Conservation (phyloP, 1,284 basidiomycete species). For the Trametes hirsuta region DNA sequence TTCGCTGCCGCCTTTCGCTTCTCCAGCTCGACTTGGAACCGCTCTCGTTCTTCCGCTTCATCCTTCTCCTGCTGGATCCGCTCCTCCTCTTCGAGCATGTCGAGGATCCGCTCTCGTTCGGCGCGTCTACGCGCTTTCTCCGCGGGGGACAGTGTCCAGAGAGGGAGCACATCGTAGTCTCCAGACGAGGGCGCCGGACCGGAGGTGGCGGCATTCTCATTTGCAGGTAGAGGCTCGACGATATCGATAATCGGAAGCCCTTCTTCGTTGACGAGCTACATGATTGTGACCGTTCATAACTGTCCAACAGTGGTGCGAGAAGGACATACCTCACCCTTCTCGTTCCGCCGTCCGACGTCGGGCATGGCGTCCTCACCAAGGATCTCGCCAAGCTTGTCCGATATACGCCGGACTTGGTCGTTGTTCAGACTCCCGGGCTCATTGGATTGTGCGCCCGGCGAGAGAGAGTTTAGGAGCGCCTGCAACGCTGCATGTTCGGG, state of each 20-base stretch:
- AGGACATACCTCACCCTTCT: conserved; percentile 63
- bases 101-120: conserved; percentile 66
- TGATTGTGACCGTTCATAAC: conserved; percentile 16
- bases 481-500: conserved; percentile 46
- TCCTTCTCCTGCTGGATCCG: conserved; percentile 44
- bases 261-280: conserved; percentile 71
- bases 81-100: conserved; percentile 74
- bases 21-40: conserved; percentile 48
- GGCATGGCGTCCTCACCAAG: conserved; percentile 49
- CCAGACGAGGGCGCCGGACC: conserved; percentile 28
- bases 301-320: conserved; percentile 2
- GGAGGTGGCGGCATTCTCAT: conserved; percentile 7
- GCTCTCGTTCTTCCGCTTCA: conserved; percentile 44
- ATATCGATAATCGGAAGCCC: conserved; percentile 80
- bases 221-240: conserved; percentile 53
- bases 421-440: conserved; percentile 43
- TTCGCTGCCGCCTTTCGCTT: conserved; percentile 55
- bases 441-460: conserved; percentile 34
- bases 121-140: conserved; percentile 53
- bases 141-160: conserved; percentile 48
- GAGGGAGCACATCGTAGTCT: conserved; percentile 50
- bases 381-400: conserved; percentile 62
- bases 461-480: conserved; percentile 53
- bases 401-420: conserved; percentile 55
- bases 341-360: conserved; percentile 45